Evolutionary conservation across 768 basidiomycete genomes (phyloP), one percentile per base, ranked within the genome.

Genomic region (Suillus alpinus): DNA sequence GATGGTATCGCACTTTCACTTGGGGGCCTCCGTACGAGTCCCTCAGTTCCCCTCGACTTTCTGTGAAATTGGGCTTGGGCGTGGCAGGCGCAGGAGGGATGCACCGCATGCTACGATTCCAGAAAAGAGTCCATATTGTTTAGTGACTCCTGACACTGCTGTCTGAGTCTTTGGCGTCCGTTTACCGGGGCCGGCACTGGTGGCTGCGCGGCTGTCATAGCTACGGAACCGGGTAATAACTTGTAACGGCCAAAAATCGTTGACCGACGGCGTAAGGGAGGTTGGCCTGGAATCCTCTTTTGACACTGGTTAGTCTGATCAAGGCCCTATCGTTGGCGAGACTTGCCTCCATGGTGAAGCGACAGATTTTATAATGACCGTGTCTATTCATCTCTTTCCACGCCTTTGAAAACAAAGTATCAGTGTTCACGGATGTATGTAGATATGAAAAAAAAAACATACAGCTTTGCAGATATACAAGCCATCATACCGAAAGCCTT

Each of bases 401-500:
- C 14, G 13, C 61, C 71, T 72, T 47, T 14, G 9, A n/a, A 2
- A 23, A 43, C 10, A 10, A 34, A 20, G 12, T 6, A 44, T 51
- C 53, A 46, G 13, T 56, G 62, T 1, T 49, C n/a, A 16, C 29
- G 10, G n/a, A 26, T 1, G 12, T 50, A 46, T 23, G 1, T 13
- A 5, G 13, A 50, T 2, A 12, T 29, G 10, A 26, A 9, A 2
- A 9, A 52, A 5, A 32, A n/a, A n/a, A n/a, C n/a, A 43, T 29
- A 76, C 74, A 4, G 49, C 31, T 3, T 60, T 39, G 4, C 75
- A 62, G 41, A n/a, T 72, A 49, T 73, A 73, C 4, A 73, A 53
- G 29, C 73, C 73, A 34, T 75, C 73, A 41, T 75, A 73, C 1
- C 73, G 74, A 43, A 63, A 66, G 6, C 71, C 72, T 1, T 37